phyloP scores from a whole-genome alignment of 768 basidiomycete species.

The Boletus rex-veris region DNA sequence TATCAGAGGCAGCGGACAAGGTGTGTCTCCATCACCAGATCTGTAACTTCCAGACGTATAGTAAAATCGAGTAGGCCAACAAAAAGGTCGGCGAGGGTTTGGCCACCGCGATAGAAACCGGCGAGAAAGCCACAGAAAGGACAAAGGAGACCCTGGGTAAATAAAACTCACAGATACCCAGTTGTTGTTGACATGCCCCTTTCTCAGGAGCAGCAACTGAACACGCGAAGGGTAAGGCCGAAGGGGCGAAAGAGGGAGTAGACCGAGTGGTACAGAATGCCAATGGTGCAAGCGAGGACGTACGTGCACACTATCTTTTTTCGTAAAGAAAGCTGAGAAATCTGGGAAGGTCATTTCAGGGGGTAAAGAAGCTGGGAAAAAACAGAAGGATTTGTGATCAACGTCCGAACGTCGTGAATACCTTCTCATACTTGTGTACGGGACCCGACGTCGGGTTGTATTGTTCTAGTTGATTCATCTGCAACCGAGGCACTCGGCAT shows the following conservation, averaged over 20 bases:
- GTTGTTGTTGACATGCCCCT: not conserved
- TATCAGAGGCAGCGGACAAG: conserved; percentile 37
- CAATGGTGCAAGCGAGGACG: conserved; percentile 2
- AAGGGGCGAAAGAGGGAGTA: too few species aligned
- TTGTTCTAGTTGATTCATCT: too few species aligned
- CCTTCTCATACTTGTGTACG: not conserved
- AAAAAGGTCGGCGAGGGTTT: conserved; percentile 37
- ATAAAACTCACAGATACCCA: not conserved
- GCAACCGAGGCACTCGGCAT: too few species aligned
- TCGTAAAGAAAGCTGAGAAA: not conserved
- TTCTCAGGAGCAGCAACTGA: not conserved
- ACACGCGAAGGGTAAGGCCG: not conserved
- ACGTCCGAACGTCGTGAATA: not conserved
- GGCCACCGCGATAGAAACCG: conserved; percentile 41
- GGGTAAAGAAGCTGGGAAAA: conserved; percentile 16
- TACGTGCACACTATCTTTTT: not conserved
- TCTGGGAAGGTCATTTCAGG: conserved; percentile 7
- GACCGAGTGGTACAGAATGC: too few species aligned
- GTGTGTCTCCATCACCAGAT: conserved; percentile 16
- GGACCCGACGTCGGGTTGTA: not conserved
- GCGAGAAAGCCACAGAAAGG: conserved; percentile 37
- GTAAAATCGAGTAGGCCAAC: conserved; percentile 33
- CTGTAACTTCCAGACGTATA: not conserved
- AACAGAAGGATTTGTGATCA: conserved; percentile 12
- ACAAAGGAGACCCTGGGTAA: conserved; percentile 38